phyloP scores from a whole-genome alignment of 306 rosid species.

The Fagus crenata region DNA sequence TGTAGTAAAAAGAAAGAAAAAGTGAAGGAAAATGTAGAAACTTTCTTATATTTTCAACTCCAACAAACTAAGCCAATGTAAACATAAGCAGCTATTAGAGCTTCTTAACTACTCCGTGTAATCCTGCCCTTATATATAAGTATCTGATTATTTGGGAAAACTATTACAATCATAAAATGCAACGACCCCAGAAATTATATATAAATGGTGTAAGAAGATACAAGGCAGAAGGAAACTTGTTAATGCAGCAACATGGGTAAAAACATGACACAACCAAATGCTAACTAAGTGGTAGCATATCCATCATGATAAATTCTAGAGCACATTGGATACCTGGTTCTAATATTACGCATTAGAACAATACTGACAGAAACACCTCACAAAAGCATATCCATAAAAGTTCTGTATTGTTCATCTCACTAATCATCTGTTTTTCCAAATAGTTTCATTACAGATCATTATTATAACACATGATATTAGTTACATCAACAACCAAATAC shows the following conservation, averaged over 20 bases:
- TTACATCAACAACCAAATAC: too few species aligned
- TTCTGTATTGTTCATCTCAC: background rate
- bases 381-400: too few species aligned
- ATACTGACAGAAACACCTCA: background rate
- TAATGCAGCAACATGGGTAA: too few species aligned
- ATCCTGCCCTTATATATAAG: background rate
- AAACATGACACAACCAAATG: background rate
- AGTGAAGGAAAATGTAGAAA: background rate
- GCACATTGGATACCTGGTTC: background rate
- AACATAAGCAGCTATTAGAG: background rate
- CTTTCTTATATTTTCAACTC: background rate
- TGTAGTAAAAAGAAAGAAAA: too few species aligned
- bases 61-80: too few species aligned
- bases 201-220: background rate
- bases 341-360: background rate
- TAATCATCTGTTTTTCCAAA: background rate
- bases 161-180: background rate
- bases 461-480: too few species aligned
- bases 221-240: background rate
- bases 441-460: too few species aligned
- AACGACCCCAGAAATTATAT: background rate
- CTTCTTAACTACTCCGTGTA: background rate
- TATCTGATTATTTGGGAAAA: background rate
- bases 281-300: background rate
- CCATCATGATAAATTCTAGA: background rate